Percentiles rank a stretch among this genome's conserved stretches.
Conservation (phyloP, 1,139 yeast species). For the Blastobotrys arbuscula region DNA sequence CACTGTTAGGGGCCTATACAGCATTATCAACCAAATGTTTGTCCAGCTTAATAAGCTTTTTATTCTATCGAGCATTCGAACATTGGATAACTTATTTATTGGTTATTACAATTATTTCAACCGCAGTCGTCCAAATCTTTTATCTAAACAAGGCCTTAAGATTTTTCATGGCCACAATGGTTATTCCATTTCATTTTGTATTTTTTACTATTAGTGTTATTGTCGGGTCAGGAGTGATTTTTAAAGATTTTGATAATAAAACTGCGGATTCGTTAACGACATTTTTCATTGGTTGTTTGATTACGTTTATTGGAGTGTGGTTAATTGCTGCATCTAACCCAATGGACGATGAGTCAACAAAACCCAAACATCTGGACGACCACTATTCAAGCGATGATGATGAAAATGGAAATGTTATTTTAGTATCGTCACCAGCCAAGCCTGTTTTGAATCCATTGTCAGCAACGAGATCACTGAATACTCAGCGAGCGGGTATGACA, state of each 20-base stretch:
- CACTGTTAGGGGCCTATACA: slow-evolving; percentile 42
- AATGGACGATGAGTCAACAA: not conserved
- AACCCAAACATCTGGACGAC: not conserved
- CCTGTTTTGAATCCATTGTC: slow-evolving; percentile 2
- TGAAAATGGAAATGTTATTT: not conserved
- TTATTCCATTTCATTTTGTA: slow-evolving; percentile 44
- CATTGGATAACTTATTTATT: slow-evolving; percentile 33
- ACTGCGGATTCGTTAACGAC: slow-evolving; percentile 21
- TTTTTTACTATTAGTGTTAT: slow-evolving; percentile 41
- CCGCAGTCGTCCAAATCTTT: slow-evolving; percentile 38
- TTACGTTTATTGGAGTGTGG: slow-evolving; percentile 41
- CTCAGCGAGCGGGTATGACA: not conserved
- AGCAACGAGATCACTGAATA: not conserved
- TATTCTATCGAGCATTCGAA: slow-evolving; percentile 27
- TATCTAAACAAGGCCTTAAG: slow-evolving; percentile 37
- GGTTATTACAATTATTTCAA: slow-evolving; percentile 29
- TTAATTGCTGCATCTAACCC: slow-evolving; percentile 26
- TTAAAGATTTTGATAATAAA: slow-evolving; percentile 36
- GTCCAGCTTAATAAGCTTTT: slow-evolving; percentile 33
- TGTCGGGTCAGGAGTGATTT: slow-evolving; percentile 38
- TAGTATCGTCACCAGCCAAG: slow-evolving; percentile 6
- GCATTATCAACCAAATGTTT: slow-evolving; percentile 41
- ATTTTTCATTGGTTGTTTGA: slow-evolving; percentile 35
- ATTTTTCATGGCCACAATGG: slow-evolving; percentile 39
- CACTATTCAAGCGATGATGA: not conserved